A percentile compares a stretch with the other conserved stretches of the same genome.
These are phyloP conservation scores for Penicillium sp. DNA, from an alignment of 2,329 filamentous ascomycete species.

Conservation along the genomic window DNA sequence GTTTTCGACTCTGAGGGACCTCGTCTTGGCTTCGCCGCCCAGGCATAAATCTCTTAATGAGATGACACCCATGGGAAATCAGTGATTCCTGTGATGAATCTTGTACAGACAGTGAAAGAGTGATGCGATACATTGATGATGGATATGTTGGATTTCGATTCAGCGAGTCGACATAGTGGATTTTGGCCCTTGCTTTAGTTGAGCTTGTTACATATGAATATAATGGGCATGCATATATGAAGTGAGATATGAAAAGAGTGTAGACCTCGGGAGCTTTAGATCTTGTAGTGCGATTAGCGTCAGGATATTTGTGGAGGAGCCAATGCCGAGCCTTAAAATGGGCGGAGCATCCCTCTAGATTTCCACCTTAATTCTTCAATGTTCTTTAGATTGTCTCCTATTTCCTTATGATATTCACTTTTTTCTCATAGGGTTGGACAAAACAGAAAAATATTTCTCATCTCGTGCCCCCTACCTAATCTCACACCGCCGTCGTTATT, in stretches of 20 bases:
- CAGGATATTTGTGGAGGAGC: constrained; percentile 9
- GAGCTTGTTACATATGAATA: neutral
- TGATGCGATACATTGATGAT: constrained; percentile 8
- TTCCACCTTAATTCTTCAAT: constrained; percentile 9
- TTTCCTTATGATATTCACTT: neutral
- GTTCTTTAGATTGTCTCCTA: neutral
- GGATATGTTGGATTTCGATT: neutral
- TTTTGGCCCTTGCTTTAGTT: neutral
- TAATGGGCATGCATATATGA: neutral
- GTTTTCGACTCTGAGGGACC: constrained; percentile 62
- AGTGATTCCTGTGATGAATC: neutral
- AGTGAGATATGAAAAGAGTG: neutral
- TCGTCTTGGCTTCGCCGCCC: constrained; percentile 51
- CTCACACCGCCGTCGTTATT: neutral
- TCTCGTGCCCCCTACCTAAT: neutral
- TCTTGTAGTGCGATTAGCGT: neutral
- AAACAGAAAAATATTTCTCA: neutral
- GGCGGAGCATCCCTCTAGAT: constrained; percentile 27
- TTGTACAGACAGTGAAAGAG: constrained; percentile 4
- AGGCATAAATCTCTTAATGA: constrained; percentile 28
- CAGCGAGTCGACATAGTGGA: constrained; percentile 3
- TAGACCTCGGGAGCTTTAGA: neutral
- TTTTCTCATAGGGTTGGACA: neutral
- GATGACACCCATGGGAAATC: neutral
- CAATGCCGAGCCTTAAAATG: constrained; percentile 16